Conservation (phyloP, 2,329 filamentous ascomycete genomes). For the Fusarium newnesense region DNA sequence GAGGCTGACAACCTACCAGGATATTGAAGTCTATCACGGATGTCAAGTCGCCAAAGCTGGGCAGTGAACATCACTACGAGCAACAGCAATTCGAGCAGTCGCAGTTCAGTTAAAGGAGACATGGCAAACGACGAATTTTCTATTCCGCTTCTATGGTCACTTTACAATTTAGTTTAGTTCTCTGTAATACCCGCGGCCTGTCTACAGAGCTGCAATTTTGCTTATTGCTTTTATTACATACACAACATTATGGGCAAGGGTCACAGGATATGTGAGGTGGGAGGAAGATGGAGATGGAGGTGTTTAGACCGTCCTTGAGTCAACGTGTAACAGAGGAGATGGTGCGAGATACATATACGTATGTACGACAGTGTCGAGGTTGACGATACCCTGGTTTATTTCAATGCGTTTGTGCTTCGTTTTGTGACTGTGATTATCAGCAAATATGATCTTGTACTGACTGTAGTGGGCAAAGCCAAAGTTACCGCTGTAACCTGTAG, state of each 20-base stretch:
- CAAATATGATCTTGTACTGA: neutral
- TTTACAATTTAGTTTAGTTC: constrained; percentile 38
- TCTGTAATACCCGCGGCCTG: constrained; percentile 45
- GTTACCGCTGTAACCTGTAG: neutral
- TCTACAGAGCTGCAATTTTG: constrained; percentile 36
- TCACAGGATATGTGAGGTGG: constrained; percentile 23
- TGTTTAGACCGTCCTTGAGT: neutral
- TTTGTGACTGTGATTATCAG: neutral
- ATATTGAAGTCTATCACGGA: constrained; percentile 44
- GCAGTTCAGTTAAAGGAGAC: constrained; percentile 28
- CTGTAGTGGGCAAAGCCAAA: neutral
- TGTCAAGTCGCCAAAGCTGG: constrained; percentile 33
- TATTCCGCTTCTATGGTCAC: constrained; percentile 30
- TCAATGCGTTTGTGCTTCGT: neutral
- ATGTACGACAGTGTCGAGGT: constrained; percentile 26
- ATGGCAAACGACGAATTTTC: constrained; percentile 15
- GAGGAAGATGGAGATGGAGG: neutral
- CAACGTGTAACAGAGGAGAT: constrained; percentile 5
- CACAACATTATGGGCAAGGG: constrained; percentile 14
- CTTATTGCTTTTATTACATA: constrained; percentile 36
- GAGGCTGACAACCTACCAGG: constrained; percentile 27
- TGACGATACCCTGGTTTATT: constrained; percentile 34
- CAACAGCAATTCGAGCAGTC: constrained; percentile 26
- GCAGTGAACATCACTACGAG: constrained; percentile 30
- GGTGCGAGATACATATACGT: constrained; percentile 21